These are phyloP conservation scores for Biancaea sappan DNA, from an alignment of 306 rosid species.

Conservation along the genomic window DNA sequence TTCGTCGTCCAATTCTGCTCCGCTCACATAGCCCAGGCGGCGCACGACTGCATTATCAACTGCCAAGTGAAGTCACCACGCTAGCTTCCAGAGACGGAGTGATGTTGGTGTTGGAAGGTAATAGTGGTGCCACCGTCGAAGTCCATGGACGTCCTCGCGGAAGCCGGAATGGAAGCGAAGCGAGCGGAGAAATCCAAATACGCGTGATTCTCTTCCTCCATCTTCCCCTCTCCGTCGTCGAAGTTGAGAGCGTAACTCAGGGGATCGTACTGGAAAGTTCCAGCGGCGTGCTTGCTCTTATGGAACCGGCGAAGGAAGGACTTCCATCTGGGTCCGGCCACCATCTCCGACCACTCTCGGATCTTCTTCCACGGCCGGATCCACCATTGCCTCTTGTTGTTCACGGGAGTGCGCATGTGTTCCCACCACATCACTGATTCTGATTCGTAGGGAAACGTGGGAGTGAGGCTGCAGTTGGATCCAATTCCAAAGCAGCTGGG, in stretches of 20 bases:
- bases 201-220: conserved; percentile 22
- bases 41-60: too few relatives aligned
- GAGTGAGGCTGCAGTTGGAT: too few relatives aligned
- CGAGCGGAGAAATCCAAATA: conserved; percentile 55
- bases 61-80: too few relatives aligned
- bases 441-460: too few relatives aligned
- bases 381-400: background rate
- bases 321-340: background rate
- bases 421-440: too few relatives aligned
- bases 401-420: too few relatives aligned
- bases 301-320: background rate
- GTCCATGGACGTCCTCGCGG: conserved; percentile 54
- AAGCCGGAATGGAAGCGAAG: conserved; percentile 54
- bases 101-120: too few relatives aligned
- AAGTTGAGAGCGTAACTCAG: conserved; percentile 70
- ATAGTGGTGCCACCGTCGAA: conserved; percentile 36
- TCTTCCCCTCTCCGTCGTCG: conserved; percentile 51
- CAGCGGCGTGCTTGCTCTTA: background rate
- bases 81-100: too few relatives aligned
- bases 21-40: too few relatives aligned
- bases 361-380: background rate
- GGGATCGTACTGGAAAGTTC: conserved; percentile 50
- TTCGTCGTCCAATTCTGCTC: too few relatives aligned
- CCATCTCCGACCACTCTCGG: background rate
- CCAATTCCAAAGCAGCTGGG: too few relatives aligned